phyloP scores from a whole-genome alignment of 2,329 filamentous ascomycete species.

The Exophiala spinifera region DNA sequence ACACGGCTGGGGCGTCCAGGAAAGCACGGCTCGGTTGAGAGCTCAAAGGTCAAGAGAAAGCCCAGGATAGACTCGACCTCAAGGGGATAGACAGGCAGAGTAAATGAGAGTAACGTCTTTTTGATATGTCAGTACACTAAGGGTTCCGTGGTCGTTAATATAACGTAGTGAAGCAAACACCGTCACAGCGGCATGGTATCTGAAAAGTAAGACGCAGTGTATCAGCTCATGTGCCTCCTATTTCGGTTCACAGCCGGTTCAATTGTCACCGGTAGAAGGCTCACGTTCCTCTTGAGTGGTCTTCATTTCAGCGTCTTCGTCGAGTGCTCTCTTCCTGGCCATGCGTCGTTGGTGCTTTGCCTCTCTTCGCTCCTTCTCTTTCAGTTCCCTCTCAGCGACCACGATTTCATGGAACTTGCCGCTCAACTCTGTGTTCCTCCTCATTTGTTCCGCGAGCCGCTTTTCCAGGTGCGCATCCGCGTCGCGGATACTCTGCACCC shows the following conservation, averaged over 20 bases:
- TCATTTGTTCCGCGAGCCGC: constrained; percentile 4
- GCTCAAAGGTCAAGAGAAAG: background rate
- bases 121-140: no score
- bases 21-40: constrained; percentile 36
- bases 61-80: background rate
- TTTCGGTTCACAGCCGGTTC: background rate
- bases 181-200: no score
- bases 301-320: background rate
- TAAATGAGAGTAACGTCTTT: background rate
- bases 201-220: background rate
- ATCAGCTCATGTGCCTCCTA: no score
- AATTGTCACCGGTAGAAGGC: background rate
- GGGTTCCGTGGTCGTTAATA: no score
- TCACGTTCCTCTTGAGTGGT: no score
- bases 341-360: constrained; percentile 17
- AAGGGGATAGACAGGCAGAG: background rate
- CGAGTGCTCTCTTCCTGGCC: constrained; percentile 12
- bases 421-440: constrained; percentile 12
- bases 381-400: constrained; percentile 18
- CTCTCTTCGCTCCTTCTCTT: constrained; percentile 19
- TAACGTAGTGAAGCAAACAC: no score
- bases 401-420: constrained; percentile 18
- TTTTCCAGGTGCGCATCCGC: constrained; percentile 8
- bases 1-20: constrained; percentile 68
- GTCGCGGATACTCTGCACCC: constrained; percentile 7